A percentile compares a stretch with the other conserved stretches of the same genome.
Evolutionary conservation across 23 red algal genomes (phyloP).

Genomic region (Gracilaria caudata): DNA sequence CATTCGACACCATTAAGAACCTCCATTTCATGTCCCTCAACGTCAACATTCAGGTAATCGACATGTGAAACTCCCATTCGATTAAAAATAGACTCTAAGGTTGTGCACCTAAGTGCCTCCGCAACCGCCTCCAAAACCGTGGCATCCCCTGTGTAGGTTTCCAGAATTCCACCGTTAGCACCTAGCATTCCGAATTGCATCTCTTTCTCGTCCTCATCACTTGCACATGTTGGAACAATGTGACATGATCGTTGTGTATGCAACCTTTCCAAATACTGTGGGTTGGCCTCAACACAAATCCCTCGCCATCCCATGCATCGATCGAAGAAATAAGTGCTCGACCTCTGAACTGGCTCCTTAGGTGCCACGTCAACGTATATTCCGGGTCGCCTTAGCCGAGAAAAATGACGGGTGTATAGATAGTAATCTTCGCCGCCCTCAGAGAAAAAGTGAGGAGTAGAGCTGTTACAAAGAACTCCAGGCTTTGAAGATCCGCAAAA

Average conservation of each 20-base stretch:
- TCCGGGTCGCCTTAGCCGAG: conserved; percentile 22
- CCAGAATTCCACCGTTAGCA: conserved; percentile 36
- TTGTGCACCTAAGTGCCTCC: conserved; percentile 39
- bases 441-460: conserved; percentile 42
- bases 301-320: conserved; percentile 57
- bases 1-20: conserved; percentile 65
- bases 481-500: neutral
- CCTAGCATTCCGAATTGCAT: conserved; percentile 38
- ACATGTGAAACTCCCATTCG: conserved; percentile 39
- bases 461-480: conserved; percentile 14
- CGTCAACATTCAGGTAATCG: conserved; percentile 73
- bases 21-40: conserved; percentile 66
- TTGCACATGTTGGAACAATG: conserved; percentile 51
- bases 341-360: conserved; percentile 46
- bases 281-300: conserved; percentile 66
- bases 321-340: conserved; percentile 64
- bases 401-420: conserved; percentile 65
- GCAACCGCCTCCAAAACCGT: neutral
- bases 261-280: conserved; percentile 31
- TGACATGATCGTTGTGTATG: conserved; percentile 39
- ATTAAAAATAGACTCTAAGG: conserved; percentile 3
- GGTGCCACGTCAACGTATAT: conserved; percentile 62
- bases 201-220: conserved; percentile 20
- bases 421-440: conserved; percentile 55
- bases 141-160: conserved; percentile 28